Evolutionary conservation across 441 rosid genomes (phyloP), one percentile per base, ranked within the genome.

Genomic region (Gossypium gossypioides): DNA sequence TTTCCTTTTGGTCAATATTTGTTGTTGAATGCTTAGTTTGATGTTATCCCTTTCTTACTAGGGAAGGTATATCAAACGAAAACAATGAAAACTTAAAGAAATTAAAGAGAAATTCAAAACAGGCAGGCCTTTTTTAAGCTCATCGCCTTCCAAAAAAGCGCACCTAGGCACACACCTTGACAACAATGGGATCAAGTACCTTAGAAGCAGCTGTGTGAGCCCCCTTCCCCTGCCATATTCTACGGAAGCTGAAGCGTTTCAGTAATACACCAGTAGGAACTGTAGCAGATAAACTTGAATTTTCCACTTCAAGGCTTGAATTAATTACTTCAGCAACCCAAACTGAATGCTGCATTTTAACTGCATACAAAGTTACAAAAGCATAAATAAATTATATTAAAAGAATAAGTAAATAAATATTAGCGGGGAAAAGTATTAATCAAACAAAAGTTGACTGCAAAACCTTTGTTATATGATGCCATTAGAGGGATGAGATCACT

Each of bases 141-240:
- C 7, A 0, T 32, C 7, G 7, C 37, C 37, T 32, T 32, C 37
- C 7, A 5, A 6, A 32, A 32, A 32, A 32, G 37, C 0, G 7
- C 37, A 32, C 37, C 37, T 32, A 32, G 37, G 37, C 6, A 1
- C 37, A 32, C 37, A 32, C 37, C 34, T 32, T 32, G 7, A 32
- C 37, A 32, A 32, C 37, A 32, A 32, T 32, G 37, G 37, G 37
- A 32, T 32, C 21, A 65, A 77, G 73, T 80, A 95, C 98, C 98
- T 89, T 84, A 75, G 84, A 85, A 76, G 97, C 98, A 83, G 98
- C 95, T 57, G 84, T 82, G 60, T 86, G 91, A 70, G 92, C 90
- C 73, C 92, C 95, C 84, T 92, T 91, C 73, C 93, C 93, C 81
- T 95, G 97, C 99, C 98, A 95, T 76, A 95, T 91, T 84, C 89